Conservation (phyloP, 805 yeast species). For the Lipomyces kockii region DNA sequence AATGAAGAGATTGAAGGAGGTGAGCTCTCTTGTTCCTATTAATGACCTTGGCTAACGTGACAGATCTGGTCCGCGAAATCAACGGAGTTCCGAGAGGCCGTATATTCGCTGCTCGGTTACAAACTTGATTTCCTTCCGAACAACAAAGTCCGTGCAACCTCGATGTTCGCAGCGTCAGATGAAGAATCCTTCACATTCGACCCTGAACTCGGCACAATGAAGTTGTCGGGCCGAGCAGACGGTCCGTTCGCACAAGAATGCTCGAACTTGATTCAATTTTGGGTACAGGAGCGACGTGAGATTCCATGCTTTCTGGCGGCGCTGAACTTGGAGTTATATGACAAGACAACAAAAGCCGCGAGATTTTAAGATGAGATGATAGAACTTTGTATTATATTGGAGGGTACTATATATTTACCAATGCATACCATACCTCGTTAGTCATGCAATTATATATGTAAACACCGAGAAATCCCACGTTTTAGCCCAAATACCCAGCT, state of each 20-base stretch:
- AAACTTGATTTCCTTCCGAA: slow-evolving; percentile 67
- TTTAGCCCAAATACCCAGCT: not conserved
- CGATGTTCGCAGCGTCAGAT: slow-evolving; percentile 50
- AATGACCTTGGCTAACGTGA: slow-evolving; percentile 42
- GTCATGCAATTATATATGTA: not conserved
- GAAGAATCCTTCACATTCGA: slow-evolving; percentile 62
- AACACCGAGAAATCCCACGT: not conserved
- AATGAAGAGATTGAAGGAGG: slow-evolving; percentile 51
- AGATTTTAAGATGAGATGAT: slow-evolving; percentile 10
- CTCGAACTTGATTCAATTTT: slow-evolving; percentile 61
- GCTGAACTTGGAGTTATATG: slow-evolving; percentile 67
- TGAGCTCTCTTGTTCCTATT: slow-evolving; percentile 21
- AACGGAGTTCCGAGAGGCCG: slow-evolving; percentile 69
- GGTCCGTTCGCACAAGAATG: slow-evolving; percentile 46
- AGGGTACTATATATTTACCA: not conserved
- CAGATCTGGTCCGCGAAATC: slow-evolving; percentile 68
- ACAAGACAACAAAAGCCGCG: slow-evolving; percentile 44
- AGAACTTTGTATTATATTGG: not conserved
- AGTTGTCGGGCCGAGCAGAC: slow-evolving; percentile 49
- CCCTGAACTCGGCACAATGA: slow-evolving; percentile 57
- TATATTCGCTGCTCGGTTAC: slow-evolving; percentile 72
- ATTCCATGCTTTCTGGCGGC: slow-evolving; percentile 81
- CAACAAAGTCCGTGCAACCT: slow-evolving; percentile 59
- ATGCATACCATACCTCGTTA: not conserved
- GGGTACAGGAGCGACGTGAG: slow-evolving; percentile 71